Evolutionary conservation across 2,329 filamentous ascomycete genomes (phyloP).

Genomic region (Pseudogymnoascus sp.): DNA sequence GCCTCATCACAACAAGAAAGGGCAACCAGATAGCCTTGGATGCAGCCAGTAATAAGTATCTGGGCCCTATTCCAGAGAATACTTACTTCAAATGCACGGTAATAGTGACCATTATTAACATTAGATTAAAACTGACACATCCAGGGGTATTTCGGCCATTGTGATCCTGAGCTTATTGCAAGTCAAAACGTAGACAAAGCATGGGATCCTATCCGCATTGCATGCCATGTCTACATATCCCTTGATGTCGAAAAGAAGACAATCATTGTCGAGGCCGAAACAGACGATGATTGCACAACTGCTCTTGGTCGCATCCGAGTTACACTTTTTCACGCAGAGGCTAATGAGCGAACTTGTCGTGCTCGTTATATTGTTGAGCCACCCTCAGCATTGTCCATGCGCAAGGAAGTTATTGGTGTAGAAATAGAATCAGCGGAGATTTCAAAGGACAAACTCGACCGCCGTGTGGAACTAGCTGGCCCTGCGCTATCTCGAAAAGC

Average conservation of each 20-base stretch:
- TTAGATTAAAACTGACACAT: neutral
- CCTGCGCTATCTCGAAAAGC: slow-evolving; percentile 12
- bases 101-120: neutral
- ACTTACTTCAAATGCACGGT: neutral
- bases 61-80: neutral
- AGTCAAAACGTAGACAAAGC: slow-evolving; percentile 1
- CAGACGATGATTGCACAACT: neutral
- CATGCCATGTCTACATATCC: neutral
- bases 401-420: slow-evolving; percentile 13
- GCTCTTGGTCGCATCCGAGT: neutral
- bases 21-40: slow-evolving; percentile 4
- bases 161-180: neutral
- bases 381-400: slow-evolving; percentile 16
- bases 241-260: neutral
- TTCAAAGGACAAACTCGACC: neutral
- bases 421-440: neutral
- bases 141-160: neutral
- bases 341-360: neutral
- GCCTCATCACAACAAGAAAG: slow-evolving; percentile 1
- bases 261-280: neutral
- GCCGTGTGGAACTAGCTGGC: slow-evolving; percentile 14
- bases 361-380: slow-evolving; percentile 21
- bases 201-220: slow-evolving; percentile 1
- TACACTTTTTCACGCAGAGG: neutral
- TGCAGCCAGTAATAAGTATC: neutral